A percentile compares a stretch with the other conserved stretches of the same genome.
phyloP scores from a whole-genome alignment of 345 rosid genomes.

The Melaleuca quinquenervia region DNA sequence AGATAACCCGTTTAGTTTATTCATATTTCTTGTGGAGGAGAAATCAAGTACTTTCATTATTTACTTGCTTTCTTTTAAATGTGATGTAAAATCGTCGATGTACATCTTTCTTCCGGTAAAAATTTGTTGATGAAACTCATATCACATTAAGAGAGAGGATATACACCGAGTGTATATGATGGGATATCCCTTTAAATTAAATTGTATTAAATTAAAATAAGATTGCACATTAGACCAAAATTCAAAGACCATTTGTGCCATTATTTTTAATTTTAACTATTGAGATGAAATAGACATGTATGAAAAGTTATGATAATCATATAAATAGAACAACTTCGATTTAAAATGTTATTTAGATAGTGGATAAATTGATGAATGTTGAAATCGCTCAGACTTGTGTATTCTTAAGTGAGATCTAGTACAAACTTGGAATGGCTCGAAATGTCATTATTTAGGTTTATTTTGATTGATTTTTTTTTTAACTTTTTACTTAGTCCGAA shows the following conservation, averaged over 20 bases:
- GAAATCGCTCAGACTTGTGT: not conserved
- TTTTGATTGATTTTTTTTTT: not conserved
- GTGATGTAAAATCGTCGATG: not conserved
- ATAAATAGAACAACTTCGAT: not conserved
- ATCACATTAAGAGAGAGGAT: not conserved
- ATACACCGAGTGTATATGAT: not conserved
- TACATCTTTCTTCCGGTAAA: not conserved
- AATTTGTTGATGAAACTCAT: not conserved
- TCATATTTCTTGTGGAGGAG: not conserved
- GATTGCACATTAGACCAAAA: no score
- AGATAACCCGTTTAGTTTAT: not conserved
- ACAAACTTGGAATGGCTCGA: not conserved
- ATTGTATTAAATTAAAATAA: not conserved
- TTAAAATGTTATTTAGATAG: not conserved
- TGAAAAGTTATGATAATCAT: not conserved
- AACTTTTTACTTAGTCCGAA: not conserved
- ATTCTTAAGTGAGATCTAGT: not conserved
- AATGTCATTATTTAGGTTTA: not conserved
- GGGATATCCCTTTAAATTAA: not conserved
- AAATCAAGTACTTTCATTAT: not conserved
- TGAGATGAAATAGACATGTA: not conserved
- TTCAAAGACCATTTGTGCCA: no score
- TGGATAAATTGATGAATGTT: not conserved
- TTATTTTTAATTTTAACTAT: not conserved
- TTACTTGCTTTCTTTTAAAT: not conserved